phyloP scores from a whole-genome alignment of 106 monocot genomes.

The Platanthera guangdongensis region DNA sequence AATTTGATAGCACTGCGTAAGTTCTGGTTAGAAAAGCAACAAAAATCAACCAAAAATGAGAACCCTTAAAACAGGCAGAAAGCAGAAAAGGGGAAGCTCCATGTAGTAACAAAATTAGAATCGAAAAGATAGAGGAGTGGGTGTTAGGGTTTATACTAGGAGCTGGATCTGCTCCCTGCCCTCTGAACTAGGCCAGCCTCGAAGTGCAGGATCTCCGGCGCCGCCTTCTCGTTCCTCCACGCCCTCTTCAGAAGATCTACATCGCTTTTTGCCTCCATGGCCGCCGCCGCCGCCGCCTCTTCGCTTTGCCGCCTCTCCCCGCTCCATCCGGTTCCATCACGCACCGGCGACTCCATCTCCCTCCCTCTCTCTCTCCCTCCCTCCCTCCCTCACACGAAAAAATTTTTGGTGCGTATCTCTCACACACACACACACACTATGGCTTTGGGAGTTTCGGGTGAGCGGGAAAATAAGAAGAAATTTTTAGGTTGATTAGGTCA shows the following conservation, averaged over 20 bases:
- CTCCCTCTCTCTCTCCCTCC: not conserved
- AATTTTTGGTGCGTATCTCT: too few species aligned
- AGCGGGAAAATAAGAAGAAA: too few species aligned
- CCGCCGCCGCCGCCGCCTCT: not conserved
- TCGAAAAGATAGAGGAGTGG: not conserved
- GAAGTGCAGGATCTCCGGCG: slow-evolving; percentile 83
- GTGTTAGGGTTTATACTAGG: slow-evolving; percentile 23
- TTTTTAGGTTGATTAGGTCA: too few species aligned
- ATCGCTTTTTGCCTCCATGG: slow-evolving; percentile 47
- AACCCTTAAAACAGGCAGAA: too few species aligned
- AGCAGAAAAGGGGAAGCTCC: not conserved
- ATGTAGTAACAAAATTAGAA: not conserved
- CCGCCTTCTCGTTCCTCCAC: slow-evolving; percentile 91
- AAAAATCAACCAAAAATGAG: not conserved
- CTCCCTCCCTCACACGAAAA: too few species aligned
- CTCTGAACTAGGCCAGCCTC: slow-evolving; percentile 45
- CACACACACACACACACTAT: too few species aligned
- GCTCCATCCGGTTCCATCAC: not conserved
- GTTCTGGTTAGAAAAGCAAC: not conserved
- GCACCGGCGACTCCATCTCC: not conserved
- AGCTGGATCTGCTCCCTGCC: slow-evolving; percentile 78
- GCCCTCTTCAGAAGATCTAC: slow-evolving; percentile 81
- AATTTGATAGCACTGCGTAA: not conserved
- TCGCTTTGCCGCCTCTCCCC: not conserved
- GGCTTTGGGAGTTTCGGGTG: too few species aligned